Evolutionary conservation across 306 rosid species (phyloP), one percentile per base, ranked within the genome.

Genomic region (Castanea mollissima): DNA sequence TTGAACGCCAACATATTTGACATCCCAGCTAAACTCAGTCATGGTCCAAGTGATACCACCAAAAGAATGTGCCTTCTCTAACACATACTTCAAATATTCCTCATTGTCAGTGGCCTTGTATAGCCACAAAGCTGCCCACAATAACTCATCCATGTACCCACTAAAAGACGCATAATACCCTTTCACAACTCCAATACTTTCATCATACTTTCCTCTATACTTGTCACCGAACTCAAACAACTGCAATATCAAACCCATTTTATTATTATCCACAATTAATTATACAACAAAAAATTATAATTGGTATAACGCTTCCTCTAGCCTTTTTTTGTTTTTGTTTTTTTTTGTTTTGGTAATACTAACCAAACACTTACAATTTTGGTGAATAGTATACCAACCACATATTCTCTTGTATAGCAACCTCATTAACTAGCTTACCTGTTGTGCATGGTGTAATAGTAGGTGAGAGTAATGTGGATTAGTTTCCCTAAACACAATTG

Each of bases 91-190:
- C 20, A 91, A 85, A 82, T 91, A 93, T 12, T 82, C 69, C 1
- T 91, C 89, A 25, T 80, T 86, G 31, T 83, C 14, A 1, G 95
- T 91, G 78, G 97, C 95, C 69, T 44, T 90, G 77, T 90, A 89
- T 0, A 93, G 77, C 98, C 98, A 93, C 58, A 87, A 23, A 15
- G 98, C 92, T 79, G 91, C 98, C 98, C 98, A 93, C 1, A 93
- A 68, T 51, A 93, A 85, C 92, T 93, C 98, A 71, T 93, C 98
- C 93, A 11, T 86, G 87, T 91, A 93, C 2, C 98, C 98, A 82
- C 96, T 94, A 67, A 87, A 92, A 1, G 97, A 94, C 38, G 87
- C 71, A 81, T 94, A 94, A 62, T 89, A 85, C 58, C 88, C 89
- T 46, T 88, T 90, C 14, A 79, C 94, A 29, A 83, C 96, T 51